phyloP scores from a whole-genome alignment of 805 yeast species.

The Aciculoconidium aculeatum region DNA sequence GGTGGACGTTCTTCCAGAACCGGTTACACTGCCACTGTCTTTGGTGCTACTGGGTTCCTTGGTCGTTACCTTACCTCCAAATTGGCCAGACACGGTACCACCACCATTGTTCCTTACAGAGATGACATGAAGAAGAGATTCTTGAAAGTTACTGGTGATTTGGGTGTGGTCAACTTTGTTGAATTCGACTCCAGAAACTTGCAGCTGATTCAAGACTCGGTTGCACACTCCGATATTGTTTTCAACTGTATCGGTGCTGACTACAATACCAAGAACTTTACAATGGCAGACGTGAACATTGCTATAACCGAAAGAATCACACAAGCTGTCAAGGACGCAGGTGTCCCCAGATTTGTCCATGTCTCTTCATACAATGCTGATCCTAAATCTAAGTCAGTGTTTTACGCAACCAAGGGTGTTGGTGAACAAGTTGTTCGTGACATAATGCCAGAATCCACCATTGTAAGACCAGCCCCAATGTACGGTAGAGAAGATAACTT shows the following conservation, averaged over 20 bases:
- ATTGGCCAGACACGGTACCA: constrained; percentile 78
- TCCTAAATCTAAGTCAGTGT: constrained; percentile 61
- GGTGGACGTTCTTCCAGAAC: constrained; percentile 85
- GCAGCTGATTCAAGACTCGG: constrained; percentile 68
- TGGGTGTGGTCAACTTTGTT: constrained; percentile 79
- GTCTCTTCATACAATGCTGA: constrained; percentile 77
- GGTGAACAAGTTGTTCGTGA: constrained; percentile 70
- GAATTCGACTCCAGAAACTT: constrained; percentile 80
- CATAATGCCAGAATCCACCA: constrained; percentile 67
- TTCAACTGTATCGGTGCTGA: constrained; percentile 75
- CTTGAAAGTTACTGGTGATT: constrained; percentile 76
- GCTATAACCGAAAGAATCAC: constrained; percentile 77
- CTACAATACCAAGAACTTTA: constrained; percentile 70
- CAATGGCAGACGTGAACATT: constrained; percentile 78
- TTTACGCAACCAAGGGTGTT: constrained; percentile 71
- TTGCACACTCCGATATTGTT: constrained; percentile 77
- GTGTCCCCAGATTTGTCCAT: constrained; percentile 70
- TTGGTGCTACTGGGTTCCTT: constrained; percentile 75
- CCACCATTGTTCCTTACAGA: constrained; percentile 71
- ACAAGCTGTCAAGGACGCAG: constrained; percentile 60
- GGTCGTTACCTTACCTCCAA: constrained; percentile 69
- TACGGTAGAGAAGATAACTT: constrained; percentile 70
- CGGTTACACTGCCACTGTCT: constrained; percentile 84
- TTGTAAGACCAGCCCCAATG: constrained; percentile 81
- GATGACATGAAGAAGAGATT: constrained; percentile 75